These are phyloP conservation scores for Diaporthe sp. DNA, from an alignment of 2,329 filamentous ascomycete species.

Conservation along the genomic window DNA sequence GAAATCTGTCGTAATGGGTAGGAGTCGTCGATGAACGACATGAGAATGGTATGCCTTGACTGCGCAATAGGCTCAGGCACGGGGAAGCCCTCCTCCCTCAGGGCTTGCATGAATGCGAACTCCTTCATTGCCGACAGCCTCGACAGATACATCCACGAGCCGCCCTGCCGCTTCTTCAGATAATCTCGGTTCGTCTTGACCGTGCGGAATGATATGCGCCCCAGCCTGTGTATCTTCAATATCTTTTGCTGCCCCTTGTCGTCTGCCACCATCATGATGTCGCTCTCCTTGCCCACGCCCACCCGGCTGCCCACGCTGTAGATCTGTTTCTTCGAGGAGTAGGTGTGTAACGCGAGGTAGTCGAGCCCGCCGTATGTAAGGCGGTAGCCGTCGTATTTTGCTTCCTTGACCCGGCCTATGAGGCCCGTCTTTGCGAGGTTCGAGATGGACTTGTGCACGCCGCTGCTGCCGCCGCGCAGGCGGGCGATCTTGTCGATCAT, in stretches of 20 bases:
- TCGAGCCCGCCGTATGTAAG: conserved; percentile 97
- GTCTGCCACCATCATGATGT: conserved; percentile 94
- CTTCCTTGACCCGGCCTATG: conserved; percentile 93
- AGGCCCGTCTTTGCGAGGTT: conserved; percentile 91
- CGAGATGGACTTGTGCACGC: conserved; percentile 90
- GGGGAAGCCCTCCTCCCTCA: conserved; percentile 86
- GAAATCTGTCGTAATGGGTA: conserved; percentile 93
- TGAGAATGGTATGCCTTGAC: conserved; percentile 95
- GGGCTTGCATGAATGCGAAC: conserved; percentile 91
- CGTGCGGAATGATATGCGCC: conserved; percentile 95
- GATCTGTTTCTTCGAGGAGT: conserved; percentile 83
- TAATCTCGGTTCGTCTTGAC: conserved; percentile 98
- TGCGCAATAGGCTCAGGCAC: conserved; percentile 91
- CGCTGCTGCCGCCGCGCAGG: conserved; percentile 81
- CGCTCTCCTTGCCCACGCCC: conserved; percentile 96
- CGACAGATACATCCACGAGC: conserved; percentile 98
- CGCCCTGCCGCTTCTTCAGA: conserved; percentile 78
- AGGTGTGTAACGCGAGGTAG: conserved; percentile 94
- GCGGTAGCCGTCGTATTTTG: conserved; percentile 97
- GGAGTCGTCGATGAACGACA: conserved; percentile 94
- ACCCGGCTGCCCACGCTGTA: conserved; percentile 96
- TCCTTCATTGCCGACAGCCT: conserved; percentile 94
- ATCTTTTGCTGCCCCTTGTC: conserved; percentile 82
- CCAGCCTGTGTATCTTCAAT: conserved; percentile 95
- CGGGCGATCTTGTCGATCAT: conserved; percentile 88